Base-by-base conservation (phyloP, 2,329 filamentous ascomycete species). In the Epichloe glyceriae region DNA sequence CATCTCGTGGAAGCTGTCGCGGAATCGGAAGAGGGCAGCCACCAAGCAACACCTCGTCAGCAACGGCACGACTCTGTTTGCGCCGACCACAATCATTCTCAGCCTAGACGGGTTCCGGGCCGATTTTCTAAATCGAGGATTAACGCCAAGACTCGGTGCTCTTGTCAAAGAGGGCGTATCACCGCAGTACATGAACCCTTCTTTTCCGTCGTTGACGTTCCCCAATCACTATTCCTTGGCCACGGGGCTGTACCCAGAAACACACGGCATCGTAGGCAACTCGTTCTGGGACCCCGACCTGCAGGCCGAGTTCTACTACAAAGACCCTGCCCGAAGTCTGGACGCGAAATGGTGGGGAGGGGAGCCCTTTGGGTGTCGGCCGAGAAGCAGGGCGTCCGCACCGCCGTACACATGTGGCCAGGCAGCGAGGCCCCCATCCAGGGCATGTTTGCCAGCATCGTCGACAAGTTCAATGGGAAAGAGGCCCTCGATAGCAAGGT, bases 321-420 rank as follows among this genome's bases (percentile, higher is more conserved):
- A 88, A 0, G 80, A 94, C 60, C 81, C 86, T 0, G 64, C 72
- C 1, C 76, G 80, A 51, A 93, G 88, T 56, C 78, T 95, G 67
- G 80, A 91, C 57, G 73, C 86, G 1, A 88, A 91, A 63, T 98
- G 93, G 91, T 98, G 93, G 91, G 82, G 79, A 40, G 93, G 89
- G 3, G 89, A 97, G 64, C 93, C 93, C 0, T 74, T 33, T 98
- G 93, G 93, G 84, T 85, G 26, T 94, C 91, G 1, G 91, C 91
- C 5, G 93, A 97, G 70, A 80, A 79, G 52, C 85, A 88, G 58
- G 85, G 85, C 5, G 73, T 94, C 34, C 79, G 80, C 51, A 82
- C 83, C 33, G 93, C 88, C 1, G 82, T 98, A 26, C 93, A 98
- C 65, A 98, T 98, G 93, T 98, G 93, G 93, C 93, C 93, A 1